Conservation (phyloP, 2,329 filamentous ascomycete genomes). For the Botrytis deweyae region DNA sequence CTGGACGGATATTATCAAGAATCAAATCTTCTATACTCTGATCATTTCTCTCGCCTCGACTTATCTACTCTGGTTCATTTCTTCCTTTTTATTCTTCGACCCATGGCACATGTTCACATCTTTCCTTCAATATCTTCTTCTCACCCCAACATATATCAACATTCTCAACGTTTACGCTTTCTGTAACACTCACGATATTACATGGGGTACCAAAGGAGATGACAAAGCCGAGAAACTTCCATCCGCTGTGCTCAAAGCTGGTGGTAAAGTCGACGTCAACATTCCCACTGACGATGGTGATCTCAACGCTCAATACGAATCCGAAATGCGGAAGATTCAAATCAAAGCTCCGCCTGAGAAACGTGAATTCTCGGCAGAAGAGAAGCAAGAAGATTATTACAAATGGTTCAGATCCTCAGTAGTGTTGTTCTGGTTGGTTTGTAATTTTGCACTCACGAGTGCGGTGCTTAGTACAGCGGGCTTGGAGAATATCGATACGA, state of each 20-base stretch:
- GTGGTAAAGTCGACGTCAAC: conserved; percentile 88
- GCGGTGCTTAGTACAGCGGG: conserved; percentile 85
- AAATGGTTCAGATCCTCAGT: conserved; percentile 90
- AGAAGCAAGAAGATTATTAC: conserved; percentile 98
- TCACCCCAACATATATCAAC: conserved; percentile 92
- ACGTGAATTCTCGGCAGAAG: conserved; percentile 56
- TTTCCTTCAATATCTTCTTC: conserved; percentile 84
- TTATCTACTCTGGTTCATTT: conserved; percentile 89
- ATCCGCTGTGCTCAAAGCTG: conserved; percentile 85
- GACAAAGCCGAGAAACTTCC: conserved; percentile 92
- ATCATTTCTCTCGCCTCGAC: conserved; percentile 89
- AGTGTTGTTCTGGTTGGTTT: conserved; percentile 94
- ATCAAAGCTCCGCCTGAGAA: conserved; percentile 73
- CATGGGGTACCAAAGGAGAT: conserved; percentile 98
- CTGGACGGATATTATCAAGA: conserved; percentile 65
- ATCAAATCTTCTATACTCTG: conserved; percentile 92
- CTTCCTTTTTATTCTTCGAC: conserved; percentile 94
- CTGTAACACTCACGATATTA: conserved; percentile 98
- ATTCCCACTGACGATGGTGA: conserved; percentile 89
- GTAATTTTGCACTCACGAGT: conserved; percentile 84
- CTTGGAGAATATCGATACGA: conserved; percentile 75
- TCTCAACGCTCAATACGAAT: conserved; percentile 91
- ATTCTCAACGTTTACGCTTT: conserved; percentile 98
- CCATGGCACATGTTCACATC: conserved; percentile 99
- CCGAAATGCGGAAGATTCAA: conserved; percentile 72